Evolutionary conservation across 2,329 filamentous ascomycete species (phyloP), one percentile per base, ranked within the genome.

Genomic region (Colletotrichum melonis): DNA sequence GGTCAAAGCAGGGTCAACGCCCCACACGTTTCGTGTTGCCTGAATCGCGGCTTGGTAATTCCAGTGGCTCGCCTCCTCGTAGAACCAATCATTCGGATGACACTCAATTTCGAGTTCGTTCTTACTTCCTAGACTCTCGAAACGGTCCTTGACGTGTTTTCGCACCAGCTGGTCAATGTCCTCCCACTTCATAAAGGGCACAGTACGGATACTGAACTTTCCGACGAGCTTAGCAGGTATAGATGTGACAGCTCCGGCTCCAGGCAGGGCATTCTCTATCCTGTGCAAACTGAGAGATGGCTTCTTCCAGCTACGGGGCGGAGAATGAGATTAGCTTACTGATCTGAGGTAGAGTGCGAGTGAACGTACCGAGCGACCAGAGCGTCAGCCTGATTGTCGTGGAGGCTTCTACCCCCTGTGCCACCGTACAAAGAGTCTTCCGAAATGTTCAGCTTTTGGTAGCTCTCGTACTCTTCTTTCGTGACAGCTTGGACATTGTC

Each of bases 71-170:
- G 97, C 95, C 80, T 93, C 95, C 63, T 97, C 95, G 56, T 97
- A 95, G 97, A 97, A 99, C 97, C 97, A 99, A 86, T 98, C 98
- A 78, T 97, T 97, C 72, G 92, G 92, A 86, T 99, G 96, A 84
- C 95, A 92, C 81, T 89, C 92, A 67, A 95, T 92, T 78, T 94
- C 94, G 80, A 97, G 84, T 12, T 89, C 95, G 88, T 99, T 99
- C 89, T 98, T 98, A 84, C 93, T 97, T 76, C 91, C 90, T 30
- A 98, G 89, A 84, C 95, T 95, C 78, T 93, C 92, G 82, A 97
- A 98, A 77, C 93, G 92, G 75, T 93, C 92, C 80, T 95, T 89
- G 75, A 98, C 89, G 82, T 95, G 93, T 82, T 93, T 92, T 86
- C 91, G 93, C 55, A 99, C 96, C 60, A 93, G 89, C 80, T 91